These are phyloP conservation scores for Ephemerocybe angulata DNA, from an alignment of 768 basidiomycete species.

Conservation along the genomic window DNA sequence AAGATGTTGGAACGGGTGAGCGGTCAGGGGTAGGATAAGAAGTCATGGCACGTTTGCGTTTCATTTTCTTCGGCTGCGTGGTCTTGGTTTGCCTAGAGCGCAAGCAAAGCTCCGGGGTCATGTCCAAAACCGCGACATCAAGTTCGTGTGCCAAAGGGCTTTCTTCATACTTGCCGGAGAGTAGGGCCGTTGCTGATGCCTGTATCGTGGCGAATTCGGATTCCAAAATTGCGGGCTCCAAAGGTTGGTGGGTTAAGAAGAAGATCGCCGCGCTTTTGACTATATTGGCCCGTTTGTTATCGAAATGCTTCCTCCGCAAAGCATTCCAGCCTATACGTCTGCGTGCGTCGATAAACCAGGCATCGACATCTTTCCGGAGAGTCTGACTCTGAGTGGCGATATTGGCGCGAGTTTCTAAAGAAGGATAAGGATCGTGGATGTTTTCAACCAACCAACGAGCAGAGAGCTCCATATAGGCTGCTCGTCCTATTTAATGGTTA, in stretches of 20 bases:
- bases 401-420: conserved; percentile 22
- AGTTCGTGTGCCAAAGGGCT: too few species aligned
- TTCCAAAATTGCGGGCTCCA: conserved; percentile 17
- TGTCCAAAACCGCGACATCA: too few species aligned
- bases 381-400: conserved; percentile 25
- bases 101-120: too few species aligned
- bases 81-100: too few species aligned
- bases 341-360: conserved; percentile 47
- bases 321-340: conserved; percentile 53
- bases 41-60: too few species aligned
- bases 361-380: conserved; percentile 30
- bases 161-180: too few species aligned
- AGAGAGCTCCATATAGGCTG: background rate
- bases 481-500: too few species aligned
- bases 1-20: too few species aligned
- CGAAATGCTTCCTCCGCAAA: conserved; percentile 31
- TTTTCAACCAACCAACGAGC: conserved; percentile 44
- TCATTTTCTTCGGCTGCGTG: too few species aligned
- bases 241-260: conserved; percentile 14
- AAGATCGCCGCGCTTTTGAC: conserved; percentile 35
- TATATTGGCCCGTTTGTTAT: conserved; percentile 30
- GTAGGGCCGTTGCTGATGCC: too few species aligned
- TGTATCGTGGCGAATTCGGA: conserved; percentile 17
- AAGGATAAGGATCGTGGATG: conserved; percentile 52
- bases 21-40: too few species aligned